Evolutionary conservation across 371 early-diverging fungal species (phyloP), one percentile per base, ranked within the genome.

Genomic region (Saksenaea oblongispora): DNA sequence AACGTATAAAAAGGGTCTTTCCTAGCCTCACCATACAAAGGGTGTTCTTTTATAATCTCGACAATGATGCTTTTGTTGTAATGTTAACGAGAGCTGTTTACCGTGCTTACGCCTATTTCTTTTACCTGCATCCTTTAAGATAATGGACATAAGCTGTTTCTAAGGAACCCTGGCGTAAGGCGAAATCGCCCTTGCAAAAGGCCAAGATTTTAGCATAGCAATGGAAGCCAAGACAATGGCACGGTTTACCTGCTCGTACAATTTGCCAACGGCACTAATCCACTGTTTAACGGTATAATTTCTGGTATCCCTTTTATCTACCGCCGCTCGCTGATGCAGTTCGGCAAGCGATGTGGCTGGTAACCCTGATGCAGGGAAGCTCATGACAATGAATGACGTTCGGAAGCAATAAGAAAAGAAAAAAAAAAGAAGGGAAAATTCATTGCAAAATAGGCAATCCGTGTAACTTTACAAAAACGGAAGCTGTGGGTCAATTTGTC

Each of bases 41-140:
- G 71, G 62, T 78, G 77, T n/a, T 73, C 73, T 24, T 70, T 62
- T 34, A 89, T 67, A 24, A 86, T 69, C 42, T 87, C 87, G 3
- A 82, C 51, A 55, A 86, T 66, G 35, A 90, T 87, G 54, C 87
- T 89, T 34, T 53, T 22, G 7, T 17, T 5, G 22, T 14, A 13
- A 14, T 53, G 22, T 68, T 18, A 41, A 11, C 14, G 54, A 27
- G 14, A 5, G 54, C 0, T 26, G 22, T 17, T 27, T 18, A 18
- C 44, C 17, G 18, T 34, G 13, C 34, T 22, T 2, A n/a, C n/a
- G 15, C 54, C 3, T 47, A 14, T 47, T 17, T 34, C 18, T 22
- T 17, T 70, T 75, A 83, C 84, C 61, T 66, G 70, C 74, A 72
- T 31, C 78, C 79, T 63, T 72, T 80, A 54, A 83, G 59, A 35